Conservation (phyloP, 1,284 basidiomycete genomes). For the Cutaneotrichosporon spelunceum region DNA sequence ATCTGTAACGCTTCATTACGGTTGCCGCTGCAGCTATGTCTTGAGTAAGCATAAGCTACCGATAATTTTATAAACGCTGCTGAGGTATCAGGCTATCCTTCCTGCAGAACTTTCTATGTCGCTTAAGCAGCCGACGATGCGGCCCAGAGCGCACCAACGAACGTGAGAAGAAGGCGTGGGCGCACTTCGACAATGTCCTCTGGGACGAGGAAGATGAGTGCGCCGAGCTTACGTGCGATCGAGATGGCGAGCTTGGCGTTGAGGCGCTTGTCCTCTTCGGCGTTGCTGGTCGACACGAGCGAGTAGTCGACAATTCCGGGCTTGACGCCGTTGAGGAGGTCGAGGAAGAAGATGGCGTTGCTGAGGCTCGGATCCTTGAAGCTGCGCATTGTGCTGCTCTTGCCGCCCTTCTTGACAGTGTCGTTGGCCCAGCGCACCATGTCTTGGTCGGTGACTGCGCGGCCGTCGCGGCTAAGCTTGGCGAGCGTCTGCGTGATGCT, state of each 20-base stretch:
- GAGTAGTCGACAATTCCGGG: conserved; percentile 93
- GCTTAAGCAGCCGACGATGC: conserved; percentile 35
- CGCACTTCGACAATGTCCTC: conserved; percentile 88
- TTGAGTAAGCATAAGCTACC: background rate
- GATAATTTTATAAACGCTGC: background rate
- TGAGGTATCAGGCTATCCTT: background rate
- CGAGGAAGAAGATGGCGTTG: conserved; percentile 89
- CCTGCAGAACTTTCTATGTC: background rate
- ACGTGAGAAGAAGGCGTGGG: conserved; percentile 65
- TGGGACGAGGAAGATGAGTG: conserved; percentile 94
- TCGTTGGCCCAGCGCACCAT: conserved; percentile 96
- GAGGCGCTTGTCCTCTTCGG: conserved; percentile 78
- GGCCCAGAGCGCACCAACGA: conserved; percentile 54
- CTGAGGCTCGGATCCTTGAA: conserved; percentile 93
- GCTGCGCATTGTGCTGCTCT: conserved; percentile 68
- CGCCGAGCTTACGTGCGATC: conserved; percentile 95
- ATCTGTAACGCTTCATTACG: conserved; percentile 12
- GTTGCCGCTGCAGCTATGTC: conserved; percentile 9
- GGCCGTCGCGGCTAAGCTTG: conserved; percentile 66
- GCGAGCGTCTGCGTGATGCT: conserved; percentile 90
- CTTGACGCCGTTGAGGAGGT: conserved; percentile 82
- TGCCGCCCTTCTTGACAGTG: conserved; percentile 72
- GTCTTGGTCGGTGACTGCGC: conserved; percentile 83
- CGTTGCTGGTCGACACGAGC: conserved; percentile 60
- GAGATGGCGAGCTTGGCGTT: conserved; percentile 97